Evolutionary conservation across 371 early-diverging fungal species (phyloP).

Genomic region (Saksenaea vasiformis): DNA sequence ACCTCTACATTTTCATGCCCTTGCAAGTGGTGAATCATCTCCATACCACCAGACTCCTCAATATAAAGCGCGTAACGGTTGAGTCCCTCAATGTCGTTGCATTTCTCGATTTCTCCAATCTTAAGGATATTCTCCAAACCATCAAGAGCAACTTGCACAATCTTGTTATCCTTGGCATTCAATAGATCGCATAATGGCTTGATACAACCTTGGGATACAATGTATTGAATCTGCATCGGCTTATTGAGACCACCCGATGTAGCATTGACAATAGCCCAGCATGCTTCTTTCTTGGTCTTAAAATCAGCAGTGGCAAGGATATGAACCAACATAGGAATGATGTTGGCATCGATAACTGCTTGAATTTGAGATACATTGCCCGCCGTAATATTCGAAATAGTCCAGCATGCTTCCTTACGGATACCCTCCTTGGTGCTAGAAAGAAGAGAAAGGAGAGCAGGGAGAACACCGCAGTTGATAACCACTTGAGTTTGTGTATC

Average conservation of each 20-base stretch:
- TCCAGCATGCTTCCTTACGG: conserved; percentile 99
- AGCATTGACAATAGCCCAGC: conserved; percentile 99
- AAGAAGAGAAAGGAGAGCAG: conserved; percentile 81
- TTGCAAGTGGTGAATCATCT: conserved; percentile 90
- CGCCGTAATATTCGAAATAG: conserved; percentile 99
- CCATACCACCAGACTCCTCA: conserved; percentile 95
- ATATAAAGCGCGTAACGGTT: conserved; percentile 90
- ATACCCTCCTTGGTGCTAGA: conserved; percentile 90
- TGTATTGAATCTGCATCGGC: conserved; percentile 89
- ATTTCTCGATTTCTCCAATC: conserved; percentile 84
- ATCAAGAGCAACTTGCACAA: conserved; percentile 95
- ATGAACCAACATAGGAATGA: conserved; percentile 92
- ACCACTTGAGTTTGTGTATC: conserved; percentile 97
- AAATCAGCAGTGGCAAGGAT: conserved; percentile 90
- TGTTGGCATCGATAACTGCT: conserved; percentile 91
- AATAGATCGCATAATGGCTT: conserved; percentile 95
- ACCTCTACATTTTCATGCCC: conserved; percentile 90
- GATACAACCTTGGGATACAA: conserved; percentile 92
- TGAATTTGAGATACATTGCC: conserved; percentile 96
- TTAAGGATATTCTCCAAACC: conserved; percentile 96
- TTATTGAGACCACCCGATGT: conserved; percentile 89
- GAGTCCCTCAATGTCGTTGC: conserved; percentile 52
- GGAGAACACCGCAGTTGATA: conserved; percentile 88
- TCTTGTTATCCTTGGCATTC: conserved; percentile 88
- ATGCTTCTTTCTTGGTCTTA: conserved; percentile 99